Conservation (phyloP, 306 rosid genomes). For the Crataegus laevigata region DNA sequence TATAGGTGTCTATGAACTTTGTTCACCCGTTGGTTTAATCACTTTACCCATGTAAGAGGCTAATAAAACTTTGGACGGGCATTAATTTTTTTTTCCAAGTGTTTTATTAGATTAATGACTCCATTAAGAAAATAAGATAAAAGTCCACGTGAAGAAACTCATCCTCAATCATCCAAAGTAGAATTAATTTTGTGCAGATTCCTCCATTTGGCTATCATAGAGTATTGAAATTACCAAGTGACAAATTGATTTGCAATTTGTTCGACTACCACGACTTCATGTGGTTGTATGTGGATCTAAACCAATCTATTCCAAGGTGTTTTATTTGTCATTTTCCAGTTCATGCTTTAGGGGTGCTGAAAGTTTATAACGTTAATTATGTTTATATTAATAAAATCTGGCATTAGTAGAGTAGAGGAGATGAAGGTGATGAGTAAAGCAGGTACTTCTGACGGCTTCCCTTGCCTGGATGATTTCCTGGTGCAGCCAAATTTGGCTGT, state of each 20-base stretch:
- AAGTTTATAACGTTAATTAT: background rate
- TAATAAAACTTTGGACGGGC: background rate
- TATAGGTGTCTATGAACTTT: background rate
- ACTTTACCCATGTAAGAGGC: background rate
- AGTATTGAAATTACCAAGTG: background rate
- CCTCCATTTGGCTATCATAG: background rate
- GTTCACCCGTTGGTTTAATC: background rate
- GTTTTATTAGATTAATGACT: no score
- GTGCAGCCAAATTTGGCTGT: constrained; percentile 33
- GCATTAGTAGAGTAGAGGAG: constrained; percentile 27
- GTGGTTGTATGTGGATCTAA: background rate
- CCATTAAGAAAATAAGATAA: background rate
- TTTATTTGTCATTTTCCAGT: background rate
- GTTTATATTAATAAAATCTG: background rate
- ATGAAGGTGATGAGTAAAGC: constrained; percentile 42
- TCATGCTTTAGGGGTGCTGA: background rate
- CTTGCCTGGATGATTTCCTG: constrained; percentile 36
- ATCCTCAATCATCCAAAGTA: background rate
- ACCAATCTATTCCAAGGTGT: background rate
- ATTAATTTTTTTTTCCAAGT: background rate
- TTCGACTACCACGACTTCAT: background rate
- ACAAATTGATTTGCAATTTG: background rate
- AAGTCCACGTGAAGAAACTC: background rate
- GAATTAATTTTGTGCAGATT: background rate
- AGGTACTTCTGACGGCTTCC: constrained; percentile 45